phyloP scores from a whole-genome alignment of 2,329 filamentous ascomycete species.

The Zymoseptoria passerinii region DNA sequence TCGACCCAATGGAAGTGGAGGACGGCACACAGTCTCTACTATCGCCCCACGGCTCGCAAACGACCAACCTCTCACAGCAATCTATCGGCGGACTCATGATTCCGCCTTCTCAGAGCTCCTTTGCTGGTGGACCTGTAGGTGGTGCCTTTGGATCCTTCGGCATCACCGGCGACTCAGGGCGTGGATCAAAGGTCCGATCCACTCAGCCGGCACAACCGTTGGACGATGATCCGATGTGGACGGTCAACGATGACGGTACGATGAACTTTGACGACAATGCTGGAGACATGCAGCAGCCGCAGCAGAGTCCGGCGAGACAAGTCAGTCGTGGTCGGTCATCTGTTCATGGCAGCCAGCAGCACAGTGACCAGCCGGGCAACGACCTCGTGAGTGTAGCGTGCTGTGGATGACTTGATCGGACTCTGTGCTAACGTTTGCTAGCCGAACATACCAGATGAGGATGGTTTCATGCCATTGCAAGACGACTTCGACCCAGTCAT shows the following conservation, averaged over 20 bases:
- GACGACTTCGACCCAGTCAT: constrained; percentile 12
- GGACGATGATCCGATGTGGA: constrained; percentile 19
- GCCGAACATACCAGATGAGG: constrained; percentile 20
- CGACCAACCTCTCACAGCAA: constrained; percentile 17
- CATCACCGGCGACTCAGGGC: constrained; percentile 35
- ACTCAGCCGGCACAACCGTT: constrained; percentile 10
- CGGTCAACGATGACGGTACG: constrained; percentile 53
- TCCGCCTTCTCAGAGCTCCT: constrained; percentile 31
- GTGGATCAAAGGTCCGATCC: constrained; percentile 16
- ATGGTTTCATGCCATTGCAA: constrained; percentile 25
- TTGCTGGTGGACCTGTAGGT: constrained; percentile 33
- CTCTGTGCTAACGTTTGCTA: neutral
- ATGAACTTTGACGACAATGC: constrained; percentile 28
- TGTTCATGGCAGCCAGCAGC: neutral
- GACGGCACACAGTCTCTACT: constrained; percentile 30
- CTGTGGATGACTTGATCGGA: neutral
- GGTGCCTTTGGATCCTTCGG: constrained; percentile 31
- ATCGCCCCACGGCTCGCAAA: constrained; percentile 29
- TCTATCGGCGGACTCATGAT: constrained; percentile 40
- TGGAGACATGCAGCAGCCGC: constrained; percentile 6
- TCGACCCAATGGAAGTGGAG: constrained; percentile 44
- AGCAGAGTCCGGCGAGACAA: constrained; percentile 3
- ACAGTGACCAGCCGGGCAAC: neutral
- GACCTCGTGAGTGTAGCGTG: neutral
- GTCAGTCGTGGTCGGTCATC: neutral